Base-by-base conservation (phyloP, 2,329 filamentous ascomycete species). In the Fusarium sp. region DNA sequence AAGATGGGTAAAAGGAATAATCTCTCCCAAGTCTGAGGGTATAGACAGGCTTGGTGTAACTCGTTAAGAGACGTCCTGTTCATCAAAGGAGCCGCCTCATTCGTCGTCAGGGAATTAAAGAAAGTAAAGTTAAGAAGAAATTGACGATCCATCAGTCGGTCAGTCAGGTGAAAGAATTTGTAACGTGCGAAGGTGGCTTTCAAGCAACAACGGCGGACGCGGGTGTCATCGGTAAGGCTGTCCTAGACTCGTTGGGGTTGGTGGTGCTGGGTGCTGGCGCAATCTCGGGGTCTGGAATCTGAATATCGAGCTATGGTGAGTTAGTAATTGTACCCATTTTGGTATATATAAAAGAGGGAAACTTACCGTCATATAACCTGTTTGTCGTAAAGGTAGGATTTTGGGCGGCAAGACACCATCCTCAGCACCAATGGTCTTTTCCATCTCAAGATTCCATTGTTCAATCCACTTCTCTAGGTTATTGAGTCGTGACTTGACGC, bases 291-390 rank as follows among this genome's bases (percentile, higher is more conserved):
- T 94, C 92, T 7, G 91, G 90, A 61, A 94, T 92, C 80, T 94
- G 91, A 51, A 94, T 93, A 74, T 94, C 92, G 73, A 94, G 86
- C 91, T 93, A 47, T 49, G 22, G 27, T 3, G 20, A 54, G 48
- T 75, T 37, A 75, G 67, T 56, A 34, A 20, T 48, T 32, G n/a
- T 18, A 24, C 41, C 34, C 9, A 20, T 32, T n/a, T 32, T 22
- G 22, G 44, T 20, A 24, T 16, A 18, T 14, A 11, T 13, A 13
- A 24, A 24, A 10, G 11, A 20, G 20, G 16, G 16, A 12, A 51
- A 79, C 89, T 81, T 81, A 92, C 91, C 72, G 87, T 94, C 90
- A 97, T 91, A 79, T 97, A 98, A 2, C 93, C 95, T 41, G 94
- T 97, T 75, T 90, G 87, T 74, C 94, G 87, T 72, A 97, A 81